Percentiles rank a stretch among this genome's conserved stretches.
phyloP scores from a whole-genome alignment of 1,284 basidiomycete species.

The Rhodotorula glutinis region DNA sequence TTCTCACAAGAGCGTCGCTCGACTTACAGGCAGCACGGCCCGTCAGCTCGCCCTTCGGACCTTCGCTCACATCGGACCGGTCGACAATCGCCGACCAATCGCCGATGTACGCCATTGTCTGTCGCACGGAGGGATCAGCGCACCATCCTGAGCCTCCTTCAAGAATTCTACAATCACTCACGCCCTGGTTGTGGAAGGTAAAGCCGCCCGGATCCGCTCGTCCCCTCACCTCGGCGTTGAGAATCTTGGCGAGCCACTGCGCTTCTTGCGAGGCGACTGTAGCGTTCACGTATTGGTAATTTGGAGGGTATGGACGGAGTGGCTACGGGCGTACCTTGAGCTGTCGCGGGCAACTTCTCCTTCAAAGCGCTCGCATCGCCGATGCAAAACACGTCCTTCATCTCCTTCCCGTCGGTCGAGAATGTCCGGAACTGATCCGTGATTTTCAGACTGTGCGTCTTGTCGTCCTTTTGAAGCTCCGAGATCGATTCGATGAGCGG shows the following conservation, averaged over 20 bases:
- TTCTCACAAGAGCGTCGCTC: not conserved
- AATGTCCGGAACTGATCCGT: slow-evolving; percentile 60
- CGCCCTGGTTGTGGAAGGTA: slow-evolving; percentile 60
- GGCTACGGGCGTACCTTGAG: slow-evolving; percentile 40
- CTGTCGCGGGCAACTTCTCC: slow-evolving; percentile 46
- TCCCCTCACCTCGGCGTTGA: slow-evolving; percentile 37
- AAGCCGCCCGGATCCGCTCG: slow-evolving; percentile 6
- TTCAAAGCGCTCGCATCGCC: slow-evolving; percentile 70
- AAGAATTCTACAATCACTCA: too few species aligned
- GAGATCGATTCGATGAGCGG: slow-evolving; percentile 65
- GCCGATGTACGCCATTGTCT: slow-evolving; percentile 70
- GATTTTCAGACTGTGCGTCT: slow-evolving; percentile 59
- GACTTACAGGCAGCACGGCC: slow-evolving; percentile 37
- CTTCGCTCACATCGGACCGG: slow-evolving; percentile 58
- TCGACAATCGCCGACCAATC: slow-evolving; percentile 67
- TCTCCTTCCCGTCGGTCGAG: slow-evolving; percentile 32
- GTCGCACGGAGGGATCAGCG: too few species aligned
- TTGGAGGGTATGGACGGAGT: not conserved
- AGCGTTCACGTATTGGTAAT: too few species aligned
- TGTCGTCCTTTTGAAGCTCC: slow-evolving; percentile 62
- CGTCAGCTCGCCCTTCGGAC: slow-evolving; percentile 56
- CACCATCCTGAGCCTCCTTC: too few species aligned
- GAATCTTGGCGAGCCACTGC: slow-evolving; percentile 38
- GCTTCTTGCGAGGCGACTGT: slow-evolving; percentile 47
- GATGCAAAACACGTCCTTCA: slow-evolving; percentile 49